phyloP scores from a whole-genome alignment of 352 stramenopile species.

The Blastocystis sp. region DNA sequence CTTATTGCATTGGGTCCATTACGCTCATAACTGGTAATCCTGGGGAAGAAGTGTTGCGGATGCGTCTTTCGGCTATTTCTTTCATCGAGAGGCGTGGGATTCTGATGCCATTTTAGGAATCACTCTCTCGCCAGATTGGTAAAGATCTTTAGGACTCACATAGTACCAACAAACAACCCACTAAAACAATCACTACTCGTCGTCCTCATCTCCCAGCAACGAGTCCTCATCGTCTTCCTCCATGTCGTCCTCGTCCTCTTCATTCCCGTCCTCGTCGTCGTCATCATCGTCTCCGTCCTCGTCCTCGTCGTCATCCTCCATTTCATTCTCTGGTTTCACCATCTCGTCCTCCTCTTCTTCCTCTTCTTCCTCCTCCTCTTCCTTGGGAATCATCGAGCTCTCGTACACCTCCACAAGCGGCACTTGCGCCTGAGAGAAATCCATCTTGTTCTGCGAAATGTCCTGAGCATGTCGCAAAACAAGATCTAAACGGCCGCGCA shows the following conservation, averaged over 20 bases:
- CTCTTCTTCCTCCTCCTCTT: not conserved
- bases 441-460: not conserved
- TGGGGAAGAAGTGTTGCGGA: too few species aligned
- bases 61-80: too few species aligned
- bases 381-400: not conserved
- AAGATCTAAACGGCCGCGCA: constrained; percentile 9
- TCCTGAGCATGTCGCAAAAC: not conserved
- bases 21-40: too few species aligned
- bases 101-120: too few species aligned
- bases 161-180: not conserved
- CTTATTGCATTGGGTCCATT: too few species aligned
- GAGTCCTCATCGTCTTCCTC: not conserved
- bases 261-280: not conserved
- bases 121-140: too few species aligned
- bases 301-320: constrained; percentile 1
- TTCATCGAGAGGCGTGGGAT: too few species aligned
- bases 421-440: constrained; percentile 19
- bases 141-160: too few species aligned
- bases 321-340: too few species aligned
- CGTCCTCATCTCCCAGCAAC: not conserved
- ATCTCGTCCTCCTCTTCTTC: not conserved
- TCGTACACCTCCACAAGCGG: constrained; percentile 32
- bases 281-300: not conserved
- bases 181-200: not conserved
- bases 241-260: not conserved